Evolutionary conservation across 192 early-diverging fungal species (phyloP).

Genomic region (Ambispora gerdemannii): DNA sequence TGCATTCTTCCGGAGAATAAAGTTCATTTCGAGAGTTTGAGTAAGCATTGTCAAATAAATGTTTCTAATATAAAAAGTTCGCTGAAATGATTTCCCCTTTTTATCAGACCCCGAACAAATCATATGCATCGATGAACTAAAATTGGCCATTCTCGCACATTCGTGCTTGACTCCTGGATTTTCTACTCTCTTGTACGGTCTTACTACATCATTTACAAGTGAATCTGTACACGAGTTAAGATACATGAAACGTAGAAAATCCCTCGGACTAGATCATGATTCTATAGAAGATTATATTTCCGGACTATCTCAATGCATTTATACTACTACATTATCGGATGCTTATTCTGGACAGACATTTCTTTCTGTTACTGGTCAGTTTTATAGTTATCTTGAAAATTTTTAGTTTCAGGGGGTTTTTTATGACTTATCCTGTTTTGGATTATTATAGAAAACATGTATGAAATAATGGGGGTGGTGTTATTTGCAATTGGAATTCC

Average conservation of each 20-base stretch:
- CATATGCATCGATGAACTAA: slow-evolving; percentile 29
- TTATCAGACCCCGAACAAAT: slow-evolving; percentile 27
- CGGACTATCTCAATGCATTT: slow-evolving; percentile 29
- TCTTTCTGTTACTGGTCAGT: slow-evolving; percentile 13
- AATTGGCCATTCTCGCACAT: slow-evolving; percentile 30
- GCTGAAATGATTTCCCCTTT: background rate
- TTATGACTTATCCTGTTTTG: background rate
- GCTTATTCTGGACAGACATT: slow-evolving; percentile 13
- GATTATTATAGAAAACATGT: slow-evolving; percentile 7
- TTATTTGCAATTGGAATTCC: slow-evolving; percentile 31
- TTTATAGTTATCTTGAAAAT: background rate
- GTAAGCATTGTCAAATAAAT: slow-evolving; percentile 18
- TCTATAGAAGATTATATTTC: slow-evolving; percentile 28
- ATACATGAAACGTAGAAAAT: background rate
- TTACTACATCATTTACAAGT: slow-evolving; percentile 27
- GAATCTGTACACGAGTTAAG: slow-evolving; percentile 17
- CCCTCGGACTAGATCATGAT: background rate
- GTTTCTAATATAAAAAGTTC: background rate
- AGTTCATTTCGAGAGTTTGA: slow-evolving; percentile 32
- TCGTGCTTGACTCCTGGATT: slow-evolving; percentile 32
- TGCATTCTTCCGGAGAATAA: slow-evolving; percentile 32
- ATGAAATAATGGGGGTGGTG: slow-evolving; percentile 18
- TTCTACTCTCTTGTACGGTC: slow-evolving; percentile 26
- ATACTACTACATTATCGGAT: slow-evolving; percentile 27
- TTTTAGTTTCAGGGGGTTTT: background rate